Conservation (phyloP, 257 asterid species). For the Salvia miltiorrhiza region DNA sequence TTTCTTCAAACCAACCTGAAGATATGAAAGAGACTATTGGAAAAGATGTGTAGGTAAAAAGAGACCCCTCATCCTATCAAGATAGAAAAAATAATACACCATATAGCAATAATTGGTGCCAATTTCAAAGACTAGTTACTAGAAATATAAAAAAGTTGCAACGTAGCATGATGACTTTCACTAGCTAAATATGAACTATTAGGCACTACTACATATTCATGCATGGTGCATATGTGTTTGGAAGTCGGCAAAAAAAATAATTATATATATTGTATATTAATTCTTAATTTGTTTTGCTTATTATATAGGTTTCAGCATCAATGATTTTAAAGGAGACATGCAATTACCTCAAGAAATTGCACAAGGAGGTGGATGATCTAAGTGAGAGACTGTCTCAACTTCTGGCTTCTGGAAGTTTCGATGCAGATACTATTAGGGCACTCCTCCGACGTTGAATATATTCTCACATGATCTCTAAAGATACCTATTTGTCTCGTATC, state of each 20-base stretch:
- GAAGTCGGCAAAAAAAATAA: too few relatives aligned
- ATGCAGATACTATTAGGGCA: slow-evolving; percentile 39
- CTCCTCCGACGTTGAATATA: slow-evolving; percentile 37
- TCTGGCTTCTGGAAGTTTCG: slow-evolving; percentile 38
- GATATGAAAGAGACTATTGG: slow-evolving; percentile 7
- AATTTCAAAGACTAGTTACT: too few relatives aligned
- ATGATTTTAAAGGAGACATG: slow-evolving; percentile 55
- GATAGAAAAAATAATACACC: neutral
- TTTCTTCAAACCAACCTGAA: neutral
- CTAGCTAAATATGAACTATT: neutral
- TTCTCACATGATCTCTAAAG: neutral
- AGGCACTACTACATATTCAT: slow-evolving; percentile 3
- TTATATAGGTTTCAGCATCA: slow-evolving; percentile 38
- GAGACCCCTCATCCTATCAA: neutral
- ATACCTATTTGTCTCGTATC: too few relatives aligned
- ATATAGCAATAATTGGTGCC: neutral
- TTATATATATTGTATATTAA: too few relatives aligned
- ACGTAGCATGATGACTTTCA: neutral
- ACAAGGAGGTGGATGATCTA: slow-evolving; percentile 63
- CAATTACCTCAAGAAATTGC: slow-evolving; percentile 56
- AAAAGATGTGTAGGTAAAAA: neutral
- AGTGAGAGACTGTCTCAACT: slow-evolving; percentile 52
- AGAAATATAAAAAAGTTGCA: slow-evolving; percentile 6
- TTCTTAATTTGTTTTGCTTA: neutral
- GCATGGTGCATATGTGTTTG: slow-evolving; percentile 21